phyloP scores from a whole-genome alignment of 257 asterid species.

The Anisodus acutangulus region DNA sequence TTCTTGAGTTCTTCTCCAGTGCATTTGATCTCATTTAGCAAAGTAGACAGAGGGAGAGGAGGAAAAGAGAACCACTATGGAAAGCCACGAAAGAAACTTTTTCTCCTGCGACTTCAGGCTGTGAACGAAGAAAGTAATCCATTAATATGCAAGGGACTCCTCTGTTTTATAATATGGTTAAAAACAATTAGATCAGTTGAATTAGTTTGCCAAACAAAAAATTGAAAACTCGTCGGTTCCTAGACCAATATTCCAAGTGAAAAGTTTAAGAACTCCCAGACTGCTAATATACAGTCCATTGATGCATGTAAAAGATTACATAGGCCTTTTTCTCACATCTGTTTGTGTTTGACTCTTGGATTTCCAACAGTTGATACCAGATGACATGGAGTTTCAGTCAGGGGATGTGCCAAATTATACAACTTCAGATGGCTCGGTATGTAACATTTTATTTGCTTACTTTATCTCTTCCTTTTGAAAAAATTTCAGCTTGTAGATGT shows the following conservation, averaged over 20 bases:
- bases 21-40: constrained; percentile 13
- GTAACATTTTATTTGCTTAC: constrained; percentile 22
- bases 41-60: neutral
- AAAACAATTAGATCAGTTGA: neutral
- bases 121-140: neutral
- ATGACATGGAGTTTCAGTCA: constrained; percentile 96
- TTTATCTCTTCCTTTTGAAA: neutral
- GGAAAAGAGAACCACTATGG: neutral
- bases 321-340: neutral
- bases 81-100: neutral
- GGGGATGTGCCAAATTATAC: constrained; percentile 94
- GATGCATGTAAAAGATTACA: neutral
- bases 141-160: neutral
- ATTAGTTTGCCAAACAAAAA: neutral
- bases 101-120: neutral
- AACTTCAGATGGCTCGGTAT: constrained; percentile 78
- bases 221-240: neutral
- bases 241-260: neutral
- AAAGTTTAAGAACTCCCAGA: neutral
- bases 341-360: neutral
- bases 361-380: constrained; percentile 75
- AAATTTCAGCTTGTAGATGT: neutral
- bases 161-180: neutral
- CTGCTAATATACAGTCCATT: neutral
- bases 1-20: neutral